Conservation (phyloP, 352 stramenopile species). For the Globisporangium acanthophoron region DNA sequence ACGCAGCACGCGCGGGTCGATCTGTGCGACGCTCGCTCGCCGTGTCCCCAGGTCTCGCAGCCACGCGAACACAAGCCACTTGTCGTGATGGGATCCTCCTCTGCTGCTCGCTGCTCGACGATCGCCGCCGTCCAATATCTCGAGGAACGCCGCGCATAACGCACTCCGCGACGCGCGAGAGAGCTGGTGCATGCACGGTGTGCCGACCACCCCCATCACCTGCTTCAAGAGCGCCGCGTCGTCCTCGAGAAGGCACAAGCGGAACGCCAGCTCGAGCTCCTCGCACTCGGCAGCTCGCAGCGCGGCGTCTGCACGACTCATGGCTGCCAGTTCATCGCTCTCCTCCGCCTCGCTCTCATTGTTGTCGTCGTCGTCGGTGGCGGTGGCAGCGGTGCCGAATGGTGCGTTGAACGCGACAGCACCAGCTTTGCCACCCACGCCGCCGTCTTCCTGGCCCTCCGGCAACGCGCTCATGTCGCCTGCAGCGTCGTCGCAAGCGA, state of each 20-base stretch:
- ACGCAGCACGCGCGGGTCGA: constrained; percentile 37
- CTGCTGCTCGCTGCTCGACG: neutral
- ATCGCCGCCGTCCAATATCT: constrained; percentile 27
- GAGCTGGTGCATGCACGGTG: constrained; percentile 28
- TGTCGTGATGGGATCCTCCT: neutral
- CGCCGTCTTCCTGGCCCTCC: neutral
- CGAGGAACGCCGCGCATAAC: constrained; percentile 47
- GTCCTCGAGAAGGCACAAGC: constrained; percentile 52
- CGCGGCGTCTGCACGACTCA: constrained; percentile 35
- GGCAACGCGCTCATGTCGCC: neutral
- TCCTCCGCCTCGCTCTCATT: constrained; percentile 7
- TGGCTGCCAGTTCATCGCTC: constrained; percentile 7
- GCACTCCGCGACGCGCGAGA: constrained; percentile 31
- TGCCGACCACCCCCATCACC: constrained; percentile 23
- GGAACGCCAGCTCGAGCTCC: constrained; percentile 44
- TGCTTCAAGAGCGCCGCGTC: constrained; percentile 33
- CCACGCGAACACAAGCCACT: constrained; percentile 48
- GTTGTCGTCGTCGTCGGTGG: neutral
- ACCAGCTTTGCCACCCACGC: neutral
- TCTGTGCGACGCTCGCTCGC: constrained; percentile 9
- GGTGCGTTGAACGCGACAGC: neutral
- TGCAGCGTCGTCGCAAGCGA: neutral
- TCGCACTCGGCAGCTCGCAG: constrained; percentile 32
- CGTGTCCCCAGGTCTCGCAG: constrained; percentile 21
- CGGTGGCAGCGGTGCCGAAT: neutral